phyloP scores from a whole-genome alignment of 139 green algal genomes.

The Chlorella sp. region DNA sequence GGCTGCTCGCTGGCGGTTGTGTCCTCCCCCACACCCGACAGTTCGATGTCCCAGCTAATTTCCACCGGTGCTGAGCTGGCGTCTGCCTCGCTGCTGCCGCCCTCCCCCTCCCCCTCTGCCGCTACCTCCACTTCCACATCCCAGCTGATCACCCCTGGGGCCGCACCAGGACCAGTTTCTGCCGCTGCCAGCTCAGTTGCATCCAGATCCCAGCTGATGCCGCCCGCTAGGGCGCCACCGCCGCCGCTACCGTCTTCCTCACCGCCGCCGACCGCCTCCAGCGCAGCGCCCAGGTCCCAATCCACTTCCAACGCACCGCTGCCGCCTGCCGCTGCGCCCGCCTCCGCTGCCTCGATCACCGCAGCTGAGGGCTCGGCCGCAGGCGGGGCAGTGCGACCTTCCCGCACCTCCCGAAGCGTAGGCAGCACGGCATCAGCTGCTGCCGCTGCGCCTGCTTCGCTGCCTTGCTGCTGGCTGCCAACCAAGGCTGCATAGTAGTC shows the following conservation, averaged over 20 bases:
- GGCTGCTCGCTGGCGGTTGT: background rate
- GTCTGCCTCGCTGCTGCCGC: background rate
- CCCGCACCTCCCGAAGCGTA: constrained; percentile 51
- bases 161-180: background rate
- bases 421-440: constrained; percentile 30
- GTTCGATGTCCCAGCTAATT: constrained; percentile 76
- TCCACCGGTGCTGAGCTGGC: constrained; percentile 1
- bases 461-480: constrained; percentile 28
- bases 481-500: constrained; percentile 40
- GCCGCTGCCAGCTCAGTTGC: background rate
- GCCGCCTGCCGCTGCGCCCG: background rate
- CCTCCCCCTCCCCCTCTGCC: background rate
- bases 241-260: background rate
- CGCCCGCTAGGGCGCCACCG: background rate
- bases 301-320: constrained; percentile 8
- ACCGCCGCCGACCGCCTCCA: constrained; percentile 4
- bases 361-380: background rate
- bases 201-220: constrained; percentile 47
- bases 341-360: background rate
- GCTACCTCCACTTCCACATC: constrained; percentile 45
- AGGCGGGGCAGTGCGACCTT: constrained; percentile 35
- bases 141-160: constrained; percentile 53
- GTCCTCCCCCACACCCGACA: constrained; percentile 49
- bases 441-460: background rate
- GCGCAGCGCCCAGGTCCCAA: constrained; percentile 14